phyloP scores from a whole-genome alignment of 2,329 filamentous ascomycete genomes.

The Stagonosporopsis tanaceti region DNA sequence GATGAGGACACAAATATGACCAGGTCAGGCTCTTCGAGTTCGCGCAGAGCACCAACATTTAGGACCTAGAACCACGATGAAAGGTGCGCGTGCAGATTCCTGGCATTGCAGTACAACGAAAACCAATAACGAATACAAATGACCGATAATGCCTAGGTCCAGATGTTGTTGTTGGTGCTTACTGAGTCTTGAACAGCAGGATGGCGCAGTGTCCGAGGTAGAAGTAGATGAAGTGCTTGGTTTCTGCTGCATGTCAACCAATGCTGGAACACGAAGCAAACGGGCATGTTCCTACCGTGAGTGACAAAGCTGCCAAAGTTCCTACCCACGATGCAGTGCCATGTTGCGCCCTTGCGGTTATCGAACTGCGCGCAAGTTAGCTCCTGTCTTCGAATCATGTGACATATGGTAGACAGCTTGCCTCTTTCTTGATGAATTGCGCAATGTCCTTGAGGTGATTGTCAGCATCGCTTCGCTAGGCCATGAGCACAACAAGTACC shows the following conservation, averaged over 20 bases:
- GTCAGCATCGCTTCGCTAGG: constrained; percentile 13
- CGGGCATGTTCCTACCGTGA: constrained; percentile 70
- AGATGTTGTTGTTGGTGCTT: constrained; percentile 25
- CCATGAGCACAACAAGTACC: constrained; percentile 52
- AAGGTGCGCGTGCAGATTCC: constrained; percentile 10
- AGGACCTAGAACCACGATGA: constrained; percentile 15
- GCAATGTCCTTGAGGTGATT: constrained; percentile 78
- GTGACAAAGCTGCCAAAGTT: constrained; percentile 99
- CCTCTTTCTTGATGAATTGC: constrained; percentile 93
- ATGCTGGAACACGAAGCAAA: no score
- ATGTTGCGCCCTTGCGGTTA: constrained; percentile 94
- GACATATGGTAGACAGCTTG: constrained; percentile 46
- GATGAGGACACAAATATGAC: not conserved
- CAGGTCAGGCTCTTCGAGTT: not conserved
- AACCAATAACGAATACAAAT: constrained; percentile 10
- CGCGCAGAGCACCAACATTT: not conserved
- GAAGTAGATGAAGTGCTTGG: constrained; percentile 99
- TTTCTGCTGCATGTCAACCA: constrained; percentile 68
- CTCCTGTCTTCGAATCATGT: not conserved
- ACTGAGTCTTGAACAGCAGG: constrained; percentile 98
- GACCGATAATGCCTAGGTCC: constrained; percentile 11
- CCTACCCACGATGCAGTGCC: constrained; percentile 98
- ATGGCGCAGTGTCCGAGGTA: constrained; percentile 99
- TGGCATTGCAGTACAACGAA: constrained; percentile 3
- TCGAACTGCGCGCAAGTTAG: constrained; percentile 74